phyloP scores from a whole-genome alignment of 139 green algal genomes.

The Diplosphaera chodatii region DNA sequence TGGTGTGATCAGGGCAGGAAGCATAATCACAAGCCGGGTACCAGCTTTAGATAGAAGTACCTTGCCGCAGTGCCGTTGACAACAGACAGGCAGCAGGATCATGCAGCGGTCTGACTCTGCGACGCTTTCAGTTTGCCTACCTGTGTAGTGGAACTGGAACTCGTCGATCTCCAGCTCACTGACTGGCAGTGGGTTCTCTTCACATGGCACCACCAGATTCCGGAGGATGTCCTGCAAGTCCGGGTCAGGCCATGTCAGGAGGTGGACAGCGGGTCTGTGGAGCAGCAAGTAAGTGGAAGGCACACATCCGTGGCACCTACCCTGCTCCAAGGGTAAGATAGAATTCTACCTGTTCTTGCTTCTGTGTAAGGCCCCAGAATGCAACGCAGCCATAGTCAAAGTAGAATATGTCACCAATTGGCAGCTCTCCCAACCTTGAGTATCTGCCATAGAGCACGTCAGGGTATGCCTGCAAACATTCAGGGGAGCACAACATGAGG shows the following conservation, averaged over 20 bases:
- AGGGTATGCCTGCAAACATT: conserved; percentile 24
- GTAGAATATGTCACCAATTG: conserved; percentile 39
- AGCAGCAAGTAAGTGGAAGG: too few species aligned
- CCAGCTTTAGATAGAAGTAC: too few species aligned
- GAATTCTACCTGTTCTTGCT: conserved; percentile 24
- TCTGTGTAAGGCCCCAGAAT: conserved; percentile 53
- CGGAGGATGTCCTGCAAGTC: conserved; percentile 23
- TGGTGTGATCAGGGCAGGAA: too few species aligned
- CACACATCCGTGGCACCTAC: too few species aligned
- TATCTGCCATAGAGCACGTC: conserved; percentile 46
- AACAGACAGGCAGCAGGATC: too few species aligned
- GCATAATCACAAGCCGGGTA: too few species aligned
- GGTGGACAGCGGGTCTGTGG: too few species aligned
- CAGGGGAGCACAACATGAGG: too few species aligned
- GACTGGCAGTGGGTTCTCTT: conserved; percentile 32
- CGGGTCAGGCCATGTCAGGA: neutral
- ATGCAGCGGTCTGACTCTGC: too few species aligned
- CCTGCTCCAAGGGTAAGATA: too few species aligned
- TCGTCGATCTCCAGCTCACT: conserved; percentile 36
- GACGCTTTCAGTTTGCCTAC: too few species aligned
- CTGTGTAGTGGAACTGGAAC: conserved; percentile 54
- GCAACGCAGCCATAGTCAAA: conserved; percentile 74
- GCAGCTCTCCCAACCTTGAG: conserved; percentile 2
- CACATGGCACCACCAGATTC: conserved; percentile 20
- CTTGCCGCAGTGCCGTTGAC: too few species aligned